These are phyloP conservation scores for Euptelea pleiosperma DNA, from an alignment of 164 flowering plant genomes.

Conservation along the genomic window DNA sequence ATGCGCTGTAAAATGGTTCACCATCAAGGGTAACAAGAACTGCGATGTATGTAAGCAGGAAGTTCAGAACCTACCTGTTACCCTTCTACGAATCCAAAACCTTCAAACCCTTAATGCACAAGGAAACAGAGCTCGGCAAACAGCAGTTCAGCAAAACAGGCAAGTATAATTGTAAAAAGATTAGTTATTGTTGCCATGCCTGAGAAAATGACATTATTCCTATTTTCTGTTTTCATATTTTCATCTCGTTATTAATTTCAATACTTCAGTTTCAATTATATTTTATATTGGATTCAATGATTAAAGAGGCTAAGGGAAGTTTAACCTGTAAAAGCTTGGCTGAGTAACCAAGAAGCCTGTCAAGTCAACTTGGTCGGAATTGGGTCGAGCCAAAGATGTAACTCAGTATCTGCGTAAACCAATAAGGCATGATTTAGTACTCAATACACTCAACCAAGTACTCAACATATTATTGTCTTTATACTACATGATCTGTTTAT, in stretches of 20 bases:
- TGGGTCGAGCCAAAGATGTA: too few species aligned
- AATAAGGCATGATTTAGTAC: too few species aligned
- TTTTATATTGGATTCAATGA: too few species aligned
- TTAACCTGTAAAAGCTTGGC: too few species aligned
- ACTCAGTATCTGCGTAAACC: too few species aligned
- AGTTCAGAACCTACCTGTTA: constrained; percentile 81
- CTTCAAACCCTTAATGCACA: constrained; percentile 24
- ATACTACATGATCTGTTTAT: too few species aligned
- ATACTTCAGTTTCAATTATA: neutral
- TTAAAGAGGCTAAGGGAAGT: too few species aligned
- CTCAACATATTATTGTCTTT: too few species aligned
- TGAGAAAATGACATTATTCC: neutral
- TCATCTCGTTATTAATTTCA: neutral
- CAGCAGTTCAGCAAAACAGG: constrained; percentile 57
- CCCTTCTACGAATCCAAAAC: constrained; percentile 72
- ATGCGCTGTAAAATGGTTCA: constrained; percentile 97
- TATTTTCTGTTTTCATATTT: neutral
- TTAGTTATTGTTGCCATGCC: neutral
- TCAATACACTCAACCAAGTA: too few species aligned
- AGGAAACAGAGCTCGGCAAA: constrained; percentile 24
- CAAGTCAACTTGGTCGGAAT: too few species aligned
- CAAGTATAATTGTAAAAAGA: constrained; percentile 20
- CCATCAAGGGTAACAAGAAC: constrained; percentile 86
- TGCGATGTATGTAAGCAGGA: constrained; percentile 95
- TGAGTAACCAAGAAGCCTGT: too few species aligned